A percentile compares a stretch with the other conserved stretches of the same genome.
These are phyloP conservation scores for Epichloe gansuensis DNA, from an alignment of 2,329 filamentous ascomycete genomes.

Conservation along the genomic window DNA sequence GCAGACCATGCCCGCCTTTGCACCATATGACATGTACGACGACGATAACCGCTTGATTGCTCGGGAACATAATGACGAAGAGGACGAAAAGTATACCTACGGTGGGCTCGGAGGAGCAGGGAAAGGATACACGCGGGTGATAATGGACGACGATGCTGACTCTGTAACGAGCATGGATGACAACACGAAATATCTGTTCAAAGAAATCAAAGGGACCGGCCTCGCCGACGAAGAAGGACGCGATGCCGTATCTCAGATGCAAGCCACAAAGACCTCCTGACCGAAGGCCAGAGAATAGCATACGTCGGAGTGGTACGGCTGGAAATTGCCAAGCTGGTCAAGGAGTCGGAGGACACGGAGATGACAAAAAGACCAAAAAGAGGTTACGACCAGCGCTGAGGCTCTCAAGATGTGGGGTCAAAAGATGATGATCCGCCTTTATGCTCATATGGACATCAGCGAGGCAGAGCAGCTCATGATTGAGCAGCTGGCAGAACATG, in stretches of 20 bases:
- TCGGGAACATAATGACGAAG: conserved; percentile 61
- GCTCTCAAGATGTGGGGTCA: conserved; percentile 91
- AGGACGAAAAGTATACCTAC: conserved; percentile 57
- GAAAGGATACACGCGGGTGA: conserved; percentile 90
- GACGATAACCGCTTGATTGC: conserved; percentile 84
- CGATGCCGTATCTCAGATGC: conserved; percentile 79
- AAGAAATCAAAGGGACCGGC: conserved; percentile 47
- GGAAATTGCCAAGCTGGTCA: conserved; percentile 66
- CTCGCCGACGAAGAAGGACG: conserved; percentile 59
- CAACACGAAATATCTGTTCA: conserved; percentile 92
- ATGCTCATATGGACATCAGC: conserved; percentile 93
- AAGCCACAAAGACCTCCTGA: conserved; percentile 87
- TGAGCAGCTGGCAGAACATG: conserved; percentile 87
- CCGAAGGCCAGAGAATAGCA: conserved; percentile 88
- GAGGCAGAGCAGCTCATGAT: conserved; percentile 94
- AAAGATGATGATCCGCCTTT: conserved; percentile 93
- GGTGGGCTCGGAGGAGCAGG: conserved; percentile 74
- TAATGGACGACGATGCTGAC: conserved; percentile 86
- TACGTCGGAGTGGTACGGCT: conserved; percentile 86
- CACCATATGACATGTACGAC: conserved; percentile 89
- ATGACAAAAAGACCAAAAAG: conserved; percentile 55
- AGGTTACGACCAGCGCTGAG: conserved; percentile 57
- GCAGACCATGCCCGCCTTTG: conserved; percentile 91
- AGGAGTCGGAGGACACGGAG: conserved; percentile 51
- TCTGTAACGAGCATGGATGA: conserved; percentile 96